A percentile compares a stretch with the other conserved stretches of the same genome.
phyloP scores from a whole-genome alignment of 1,139 yeast genomes.

The Suhomyces chickasaworum region DNA sequence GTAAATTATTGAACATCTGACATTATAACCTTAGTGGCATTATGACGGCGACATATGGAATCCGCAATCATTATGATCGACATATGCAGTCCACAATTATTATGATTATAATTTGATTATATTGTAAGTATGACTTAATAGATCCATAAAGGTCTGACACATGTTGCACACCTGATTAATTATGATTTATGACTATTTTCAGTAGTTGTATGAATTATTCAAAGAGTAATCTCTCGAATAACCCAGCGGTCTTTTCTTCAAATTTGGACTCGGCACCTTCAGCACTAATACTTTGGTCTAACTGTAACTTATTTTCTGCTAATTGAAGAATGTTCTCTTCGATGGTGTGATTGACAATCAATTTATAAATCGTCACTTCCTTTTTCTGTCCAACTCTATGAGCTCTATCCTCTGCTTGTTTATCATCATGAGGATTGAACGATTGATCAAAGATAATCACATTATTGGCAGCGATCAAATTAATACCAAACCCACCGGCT shows the following conservation, averaged over 20 bases:
- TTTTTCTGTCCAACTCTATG: constrained; percentile 96
- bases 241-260: constrained; percentile 55
- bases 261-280: constrained; percentile 49
- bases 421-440: constrained; percentile 97
- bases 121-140: too few species aligned
- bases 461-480: constrained; percentile 90
- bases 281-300: constrained; percentile 68
- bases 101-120: too few species aligned
- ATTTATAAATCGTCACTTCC: constrained; percentile 77
- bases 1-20: too few species aligned
- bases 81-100: too few species aligned
- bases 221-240: constrained; percentile 55
- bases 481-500: constrained; percentile 98
- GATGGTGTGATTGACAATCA: constrained; percentile 73
- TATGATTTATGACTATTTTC: too few species aligned
- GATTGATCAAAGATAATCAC: constrained; percentile 92
- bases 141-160: too few species aligned
- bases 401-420: constrained; percentile 98
- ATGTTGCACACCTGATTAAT: too few species aligned
- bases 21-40: too few species aligned
- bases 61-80: too few species aligned
- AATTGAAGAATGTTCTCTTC: constrained; percentile 86
- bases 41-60: too few species aligned
- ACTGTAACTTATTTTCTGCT: constrained; percentile 87
- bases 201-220: constrained; percentile 12